phyloP scores from a whole-genome alignment of 257 asterid genomes.

The Hygrophila difformis region DNA sequence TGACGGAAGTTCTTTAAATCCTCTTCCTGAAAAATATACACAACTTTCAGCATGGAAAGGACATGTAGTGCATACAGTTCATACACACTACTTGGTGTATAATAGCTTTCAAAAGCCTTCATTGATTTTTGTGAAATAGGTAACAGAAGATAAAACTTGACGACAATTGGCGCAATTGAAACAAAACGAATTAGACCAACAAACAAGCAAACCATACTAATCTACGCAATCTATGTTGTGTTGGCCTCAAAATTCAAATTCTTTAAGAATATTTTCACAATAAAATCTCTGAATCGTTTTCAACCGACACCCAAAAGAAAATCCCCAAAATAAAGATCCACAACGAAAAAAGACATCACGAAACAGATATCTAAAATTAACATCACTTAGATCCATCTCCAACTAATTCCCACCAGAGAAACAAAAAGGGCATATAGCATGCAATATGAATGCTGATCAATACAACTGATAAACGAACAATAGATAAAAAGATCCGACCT shows the following conservation, averaged over 20 bases:
- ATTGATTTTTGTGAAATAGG: too few relatives aligned
- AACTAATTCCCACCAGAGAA: background rate
- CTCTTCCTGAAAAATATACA: conserved; percentile 49
- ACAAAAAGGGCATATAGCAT: background rate
- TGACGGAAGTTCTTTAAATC: conserved; percentile 79
- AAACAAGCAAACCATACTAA: background rate
- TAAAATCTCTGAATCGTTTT: background rate
- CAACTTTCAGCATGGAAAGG: conserved; percentile 14
- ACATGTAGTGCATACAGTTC: too few relatives aligned
- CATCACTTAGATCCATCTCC: conserved; percentile 11
- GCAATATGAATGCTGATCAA: conserved; percentile 9
- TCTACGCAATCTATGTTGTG: background rate
- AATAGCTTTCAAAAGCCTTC: too few relatives aligned
- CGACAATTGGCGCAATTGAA: background rate
- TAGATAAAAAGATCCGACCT: conserved; percentile 26
- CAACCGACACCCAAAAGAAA: too few relatives aligned
- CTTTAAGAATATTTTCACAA: background rate
- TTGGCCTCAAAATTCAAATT: background rate
- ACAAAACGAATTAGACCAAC: background rate
- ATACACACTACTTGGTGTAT: too few relatives aligned
- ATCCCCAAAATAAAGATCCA: conserved; percentile 17
- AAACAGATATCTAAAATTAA: background rate
- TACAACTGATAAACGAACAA: background rate
- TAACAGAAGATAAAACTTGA: too few relatives aligned
- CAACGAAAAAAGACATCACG: background rate